Evolutionary conservation across 2,329 filamentous ascomycete genomes (phyloP).

Genomic region (Mycogone perniciosa): DNA sequence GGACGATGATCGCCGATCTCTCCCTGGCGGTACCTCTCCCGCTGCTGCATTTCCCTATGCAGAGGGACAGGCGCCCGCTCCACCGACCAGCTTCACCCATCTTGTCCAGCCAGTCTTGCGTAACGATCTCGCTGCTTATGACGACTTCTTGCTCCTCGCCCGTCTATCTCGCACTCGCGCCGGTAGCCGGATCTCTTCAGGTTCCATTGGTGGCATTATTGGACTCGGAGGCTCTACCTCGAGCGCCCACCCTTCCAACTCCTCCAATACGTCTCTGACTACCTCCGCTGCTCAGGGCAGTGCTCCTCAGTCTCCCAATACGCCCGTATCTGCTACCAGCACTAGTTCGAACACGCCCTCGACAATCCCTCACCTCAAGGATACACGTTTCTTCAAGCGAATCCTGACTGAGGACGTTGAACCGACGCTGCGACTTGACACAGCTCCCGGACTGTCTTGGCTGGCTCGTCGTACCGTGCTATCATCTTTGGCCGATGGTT

Average conservation of each 20-base stretch:
- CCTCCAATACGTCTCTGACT: slow-evolving; percentile 53
- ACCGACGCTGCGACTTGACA: slow-evolving; percentile 82
- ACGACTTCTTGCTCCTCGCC: slow-evolving; percentile 77
- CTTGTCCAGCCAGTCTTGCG: slow-evolving; percentile 78
- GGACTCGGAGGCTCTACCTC: slow-evolving; percentile 42
- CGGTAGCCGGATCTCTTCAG: slow-evolving; percentile 63
- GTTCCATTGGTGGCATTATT: slow-evolving; percentile 52
- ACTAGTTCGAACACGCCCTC: slow-evolving; percentile 32
- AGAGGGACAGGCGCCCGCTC: slow-evolving; percentile 45
- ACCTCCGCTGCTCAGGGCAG: slow-evolving; percentile 40
- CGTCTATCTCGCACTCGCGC: slow-evolving; percentile 57
- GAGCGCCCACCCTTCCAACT: slow-evolving; percentile 47
- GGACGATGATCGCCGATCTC: slow-evolving; percentile 34
- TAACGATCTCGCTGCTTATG: slow-evolving; percentile 72
- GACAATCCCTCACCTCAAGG: slow-evolving; percentile 63
- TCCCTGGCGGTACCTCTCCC: slow-evolving; percentile 25
- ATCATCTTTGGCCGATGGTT: slow-evolving; percentile 75
- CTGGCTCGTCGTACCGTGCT: slow-evolving; percentile 80
- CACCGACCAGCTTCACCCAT: slow-evolving; percentile 69
- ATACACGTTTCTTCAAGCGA: slow-evolving; percentile 91
- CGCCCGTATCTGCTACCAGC: slow-evolving; percentile 47
- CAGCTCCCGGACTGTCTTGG: slow-evolving; percentile 88
- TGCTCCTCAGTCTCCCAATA: slow-evolving; percentile 54
- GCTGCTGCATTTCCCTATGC: slow-evolving; percentile 22
- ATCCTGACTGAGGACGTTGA: slow-evolving; percentile 86